These are phyloP conservation scores for Lactarius hatsudake DNA, from an alignment of 768 basidiomycete genomes.

Conservation along the genomic window DNA sequence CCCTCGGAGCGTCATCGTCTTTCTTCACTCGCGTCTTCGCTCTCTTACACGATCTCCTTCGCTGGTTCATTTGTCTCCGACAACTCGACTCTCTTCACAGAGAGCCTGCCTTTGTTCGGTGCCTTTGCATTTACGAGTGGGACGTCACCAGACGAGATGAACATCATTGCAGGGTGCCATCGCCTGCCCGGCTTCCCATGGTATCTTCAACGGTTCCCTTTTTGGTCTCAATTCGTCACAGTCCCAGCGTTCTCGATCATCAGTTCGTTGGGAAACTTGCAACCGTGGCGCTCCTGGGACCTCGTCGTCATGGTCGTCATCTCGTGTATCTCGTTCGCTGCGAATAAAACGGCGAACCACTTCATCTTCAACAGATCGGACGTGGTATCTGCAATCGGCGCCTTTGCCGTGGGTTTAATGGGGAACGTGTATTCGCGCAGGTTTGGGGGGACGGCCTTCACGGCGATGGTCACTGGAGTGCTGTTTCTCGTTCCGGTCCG, in stretches of 20 bases:
- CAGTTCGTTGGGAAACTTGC: slow-evolving; percentile 70
- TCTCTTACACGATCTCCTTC: slow-evolving; percentile 49
- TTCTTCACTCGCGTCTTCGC: slow-evolving; percentile 46
- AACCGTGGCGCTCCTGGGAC: slow-evolving; percentile 67
- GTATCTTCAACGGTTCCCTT: slow-evolving; percentile 77
- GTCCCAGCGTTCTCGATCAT: slow-evolving; percentile 70
- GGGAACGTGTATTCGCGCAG: slow-evolving; percentile 77
- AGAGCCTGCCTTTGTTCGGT: slow-evolving; percentile 46
- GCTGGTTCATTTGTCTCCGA: slow-evolving; percentile 66
- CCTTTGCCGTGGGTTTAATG: slow-evolving; percentile 71
- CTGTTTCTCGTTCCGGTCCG: slow-evolving; percentile 80
- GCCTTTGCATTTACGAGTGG: slow-evolving; percentile 64
- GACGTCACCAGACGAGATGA: slow-evolving; percentile 42
- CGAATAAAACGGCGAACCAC: slow-evolving; percentile 77
- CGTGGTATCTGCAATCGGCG: slow-evolving; percentile 77
- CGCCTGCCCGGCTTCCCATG: slow-evolving; percentile 63
- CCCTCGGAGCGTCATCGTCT: slow-evolving; percentile 51
- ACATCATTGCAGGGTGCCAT: slow-evolving; percentile 61
- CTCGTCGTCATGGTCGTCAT: slow-evolving; percentile 80
- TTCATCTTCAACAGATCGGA: slow-evolving; percentile 81
- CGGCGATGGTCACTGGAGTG: slow-evolving; percentile 88
- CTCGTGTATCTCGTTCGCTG: slow-evolving; percentile 71
- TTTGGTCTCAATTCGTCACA: slow-evolving; percentile 68
- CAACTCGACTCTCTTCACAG: slow-evolving; percentile 41
- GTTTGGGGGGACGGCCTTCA: slow-evolving; percentile 83